A percentile compares a stretch with the other conserved stretches of the same genome.
Evolutionary conservation across 768 basidiomycete genomes (phyloP).

Genomic region (Suillus paluster): DNA sequence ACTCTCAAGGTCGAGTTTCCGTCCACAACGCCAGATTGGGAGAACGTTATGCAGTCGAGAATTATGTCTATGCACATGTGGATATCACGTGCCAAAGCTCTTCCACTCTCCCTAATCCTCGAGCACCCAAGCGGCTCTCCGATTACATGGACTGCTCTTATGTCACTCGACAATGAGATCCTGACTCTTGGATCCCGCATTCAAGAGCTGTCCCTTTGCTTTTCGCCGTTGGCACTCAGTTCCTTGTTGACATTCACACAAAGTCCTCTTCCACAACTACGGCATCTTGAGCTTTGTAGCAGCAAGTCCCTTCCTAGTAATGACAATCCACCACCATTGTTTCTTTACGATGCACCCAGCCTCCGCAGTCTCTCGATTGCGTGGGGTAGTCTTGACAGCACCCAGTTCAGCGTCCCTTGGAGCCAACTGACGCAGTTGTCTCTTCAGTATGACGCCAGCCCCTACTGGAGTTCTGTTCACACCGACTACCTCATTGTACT

Average conservation of each 20-base stretch:
- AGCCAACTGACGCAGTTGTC: constrained; percentile 29
- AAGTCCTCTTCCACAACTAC: constrained; percentile 24
- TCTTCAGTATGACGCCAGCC: constrained; percentile 32
- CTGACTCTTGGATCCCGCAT: constrained; percentile 27
- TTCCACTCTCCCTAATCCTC: constrained; percentile 31
- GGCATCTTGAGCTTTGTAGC: constrained; percentile 31
- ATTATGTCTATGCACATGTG: constrained; percentile 32
- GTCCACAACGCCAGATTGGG: constrained; percentile 23
- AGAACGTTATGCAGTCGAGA: constrained; percentile 29
- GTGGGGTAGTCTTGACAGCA: constrained; percentile 33
- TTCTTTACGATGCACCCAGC: constrained; percentile 28
- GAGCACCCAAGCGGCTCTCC: constrained; percentile 25
- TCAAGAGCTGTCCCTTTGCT: constrained; percentile 21
- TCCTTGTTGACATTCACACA: constrained; percentile 34
- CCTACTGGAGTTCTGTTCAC: constrained; percentile 34
- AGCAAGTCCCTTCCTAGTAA: constrained; percentile 27
- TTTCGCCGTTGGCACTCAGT: constrained; percentile 29
- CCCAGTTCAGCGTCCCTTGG: constrained; percentile 32
- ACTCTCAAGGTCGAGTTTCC: constrained; percentile 29
- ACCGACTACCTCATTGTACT: constrained; percentile 32
- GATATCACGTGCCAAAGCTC: constrained; percentile 33
- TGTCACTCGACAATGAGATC: constrained; percentile 35
- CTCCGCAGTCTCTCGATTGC: constrained; percentile 33
- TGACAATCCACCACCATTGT: constrained; percentile 29
- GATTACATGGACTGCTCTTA: constrained; percentile 30